Conservation (phyloP, 1,139 yeast species). For the Sugiyamaella grinbergsii region DNA sequence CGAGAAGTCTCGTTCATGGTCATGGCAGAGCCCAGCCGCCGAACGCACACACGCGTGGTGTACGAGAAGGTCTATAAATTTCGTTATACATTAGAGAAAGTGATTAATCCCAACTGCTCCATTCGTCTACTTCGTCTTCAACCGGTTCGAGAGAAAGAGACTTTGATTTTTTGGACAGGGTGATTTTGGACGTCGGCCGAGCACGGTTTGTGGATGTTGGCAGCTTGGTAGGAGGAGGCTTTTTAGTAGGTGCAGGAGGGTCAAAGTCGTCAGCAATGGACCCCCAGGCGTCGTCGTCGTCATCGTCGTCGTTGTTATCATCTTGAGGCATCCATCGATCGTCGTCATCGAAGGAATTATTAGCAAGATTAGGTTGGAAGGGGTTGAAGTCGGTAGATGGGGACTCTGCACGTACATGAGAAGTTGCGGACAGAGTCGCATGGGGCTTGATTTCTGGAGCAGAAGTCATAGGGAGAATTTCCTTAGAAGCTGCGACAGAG, state of each 20-base stretch:
- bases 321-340: constrained; percentile 19
- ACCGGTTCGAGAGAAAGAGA: constrained; percentile 30
- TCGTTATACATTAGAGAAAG: neutral
- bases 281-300: constrained; percentile 25
- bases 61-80: neutral
- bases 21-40: neutral
- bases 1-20: neutral
- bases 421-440: neutral
- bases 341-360: constrained; percentile 12
- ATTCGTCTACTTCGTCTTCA: constrained; percentile 33
- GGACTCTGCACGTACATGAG: neutral
- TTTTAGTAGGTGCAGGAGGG: constrained; percentile 9
- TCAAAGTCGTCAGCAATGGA: constrained; percentile 22
- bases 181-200: constrained; percentile 3
- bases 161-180: constrained; percentile 19
- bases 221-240: constrained; percentile 10
- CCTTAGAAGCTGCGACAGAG: neutral
- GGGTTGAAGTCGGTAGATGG: constrained; percentile 14
- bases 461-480: neutral
- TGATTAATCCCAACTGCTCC: constrained; percentile 33
- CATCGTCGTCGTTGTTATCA: constrained; percentile 22
- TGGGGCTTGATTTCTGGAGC: constrained; percentile 6
- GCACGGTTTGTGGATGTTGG: neutral
- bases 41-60: neutral
- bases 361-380: constrained; percentile 13